These are phyloP conservation scores for Gomphus bonarii DNA, from an alignment of 1,284 basidiomycete species.

Conservation along the genomic window DNA sequence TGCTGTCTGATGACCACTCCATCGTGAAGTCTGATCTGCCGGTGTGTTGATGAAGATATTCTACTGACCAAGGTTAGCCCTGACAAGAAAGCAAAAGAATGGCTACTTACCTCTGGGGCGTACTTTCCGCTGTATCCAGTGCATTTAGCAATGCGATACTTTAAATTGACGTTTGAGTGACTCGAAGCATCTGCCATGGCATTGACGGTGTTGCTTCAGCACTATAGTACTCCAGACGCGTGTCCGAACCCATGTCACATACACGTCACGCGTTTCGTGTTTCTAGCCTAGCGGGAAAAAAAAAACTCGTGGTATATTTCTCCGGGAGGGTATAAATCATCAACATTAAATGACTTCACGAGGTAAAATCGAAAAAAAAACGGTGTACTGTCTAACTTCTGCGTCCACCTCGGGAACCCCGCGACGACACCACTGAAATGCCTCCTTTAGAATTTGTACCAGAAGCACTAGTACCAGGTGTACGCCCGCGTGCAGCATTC, in stretches of 20 bases:
- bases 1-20: constrained; percentile 52
- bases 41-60: constrained; percentile 59
- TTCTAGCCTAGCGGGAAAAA: background rate
- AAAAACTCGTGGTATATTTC: background rate
- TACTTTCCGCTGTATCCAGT: constrained; percentile 64
- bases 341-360: background rate
- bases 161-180: background rate
- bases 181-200: background rate
- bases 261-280: background rate
- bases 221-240: background rate
- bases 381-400: background rate
- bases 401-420: background rate
- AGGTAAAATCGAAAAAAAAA: background rate
- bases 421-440: background rate
- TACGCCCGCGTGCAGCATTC: background rate
- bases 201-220: background rate
- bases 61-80: constrained; percentile 27
- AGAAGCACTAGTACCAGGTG: background rate
- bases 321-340: background rate
- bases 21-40: constrained; percentile 53
- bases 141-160: constrained; percentile 47
- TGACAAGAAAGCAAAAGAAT: background rate
- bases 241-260: background rate
- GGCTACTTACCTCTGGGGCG: constrained; percentile 17
- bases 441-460: background rate